Percentiles rank a stretch among this genome's conserved stretches.
Evolutionary conservation across 2,329 filamentous ascomycete genomes (phyloP).

Genomic region (Fusarium algeriense): DNA sequence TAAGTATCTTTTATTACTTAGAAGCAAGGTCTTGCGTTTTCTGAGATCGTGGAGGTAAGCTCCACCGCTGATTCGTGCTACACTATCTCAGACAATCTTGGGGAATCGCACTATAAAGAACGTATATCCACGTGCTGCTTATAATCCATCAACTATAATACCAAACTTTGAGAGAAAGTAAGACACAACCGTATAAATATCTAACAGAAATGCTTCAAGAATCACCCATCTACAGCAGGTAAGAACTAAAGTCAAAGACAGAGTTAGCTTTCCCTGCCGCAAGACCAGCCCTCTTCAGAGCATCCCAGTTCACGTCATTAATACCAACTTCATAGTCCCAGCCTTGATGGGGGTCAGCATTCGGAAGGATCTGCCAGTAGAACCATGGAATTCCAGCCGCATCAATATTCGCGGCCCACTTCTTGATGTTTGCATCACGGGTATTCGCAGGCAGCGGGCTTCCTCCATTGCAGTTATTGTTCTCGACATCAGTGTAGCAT

Average conservation of each 20-base stretch:
- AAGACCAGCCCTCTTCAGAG: constrained; percentile 14
- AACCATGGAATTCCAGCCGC: constrained; percentile 50
- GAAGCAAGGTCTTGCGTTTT: too few relatives aligned
- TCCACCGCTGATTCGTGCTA: too few relatives aligned
- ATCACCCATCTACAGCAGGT: not conserved
- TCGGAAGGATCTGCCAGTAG: constrained; percentile 53
- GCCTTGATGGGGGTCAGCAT: constrained; percentile 47
- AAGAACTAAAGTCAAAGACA: constrained; percentile 1
- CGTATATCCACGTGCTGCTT: too few relatives aligned
- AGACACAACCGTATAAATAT: not conserved
- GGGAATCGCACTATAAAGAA: too few relatives aligned
- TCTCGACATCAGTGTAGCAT: constrained; percentile 47
- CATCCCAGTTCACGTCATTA: constrained; percentile 40
- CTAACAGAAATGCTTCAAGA: not conserved
- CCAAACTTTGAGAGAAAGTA: not conserved
- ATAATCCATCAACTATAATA: not conserved
- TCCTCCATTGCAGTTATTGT: constrained; percentile 45
- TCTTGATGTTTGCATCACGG: constrained; percentile 46
- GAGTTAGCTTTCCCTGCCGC: not conserved
- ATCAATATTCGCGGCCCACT: constrained; percentile 46
- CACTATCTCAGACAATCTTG: too few relatives aligned
- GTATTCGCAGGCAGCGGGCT: constrained; percentile 15
- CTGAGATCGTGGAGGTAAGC: too few relatives aligned
- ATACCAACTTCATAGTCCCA: constrained; percentile 52
- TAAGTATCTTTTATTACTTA: too few relatives aligned